Conservation (phyloP, 2,329 filamentous ascomycete genomes). For the Fusarium pseudocircinatum region DNA sequence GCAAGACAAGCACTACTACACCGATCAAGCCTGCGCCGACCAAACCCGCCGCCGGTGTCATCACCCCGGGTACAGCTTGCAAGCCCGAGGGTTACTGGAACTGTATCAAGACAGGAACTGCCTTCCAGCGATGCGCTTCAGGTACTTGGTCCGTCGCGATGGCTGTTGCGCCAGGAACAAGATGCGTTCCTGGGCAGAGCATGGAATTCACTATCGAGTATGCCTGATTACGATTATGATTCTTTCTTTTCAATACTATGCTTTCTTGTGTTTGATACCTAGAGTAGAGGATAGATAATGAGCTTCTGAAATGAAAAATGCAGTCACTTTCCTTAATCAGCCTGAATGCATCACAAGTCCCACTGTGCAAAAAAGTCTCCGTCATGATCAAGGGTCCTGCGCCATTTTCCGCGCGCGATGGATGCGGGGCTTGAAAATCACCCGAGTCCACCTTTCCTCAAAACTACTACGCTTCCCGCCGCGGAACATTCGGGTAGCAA, state of each 20-base stretch:
- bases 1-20: constrained; percentile 7
- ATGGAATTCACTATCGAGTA: constrained; percentile 33
- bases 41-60: constrained; percentile 9
- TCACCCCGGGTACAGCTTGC: constrained; percentile 18
- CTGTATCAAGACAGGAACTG: constrained; percentile 16
- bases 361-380: neutral
- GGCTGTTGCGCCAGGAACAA: constrained; percentile 62
- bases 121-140: constrained; percentile 68
- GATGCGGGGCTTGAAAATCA: constrained; percentile 1
- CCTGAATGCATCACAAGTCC: neutral
- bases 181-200: constrained; percentile 52
- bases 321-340: neutral
- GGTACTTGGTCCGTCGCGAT: constrained; percentile 62
- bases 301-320: neutral
- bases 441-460: neutral
- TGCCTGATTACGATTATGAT: neutral
- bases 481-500: neutral
- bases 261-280: constrained; percentile 3
- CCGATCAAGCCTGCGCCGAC: constrained; percentile 10
- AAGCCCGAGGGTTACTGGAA: constrained; percentile 44
- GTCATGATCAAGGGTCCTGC: neutral
- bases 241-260: neutral
- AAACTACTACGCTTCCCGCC: neutral
- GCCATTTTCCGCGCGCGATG: constrained; percentile 10
- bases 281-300: neutral